A percentile compares a stretch with the other conserved stretches of the same genome.
These are phyloP conservation scores for Bonia amplexicaulis DNA, from an alignment of 176 grass and related monocot genomes.

Conservation along the genomic window DNA sequence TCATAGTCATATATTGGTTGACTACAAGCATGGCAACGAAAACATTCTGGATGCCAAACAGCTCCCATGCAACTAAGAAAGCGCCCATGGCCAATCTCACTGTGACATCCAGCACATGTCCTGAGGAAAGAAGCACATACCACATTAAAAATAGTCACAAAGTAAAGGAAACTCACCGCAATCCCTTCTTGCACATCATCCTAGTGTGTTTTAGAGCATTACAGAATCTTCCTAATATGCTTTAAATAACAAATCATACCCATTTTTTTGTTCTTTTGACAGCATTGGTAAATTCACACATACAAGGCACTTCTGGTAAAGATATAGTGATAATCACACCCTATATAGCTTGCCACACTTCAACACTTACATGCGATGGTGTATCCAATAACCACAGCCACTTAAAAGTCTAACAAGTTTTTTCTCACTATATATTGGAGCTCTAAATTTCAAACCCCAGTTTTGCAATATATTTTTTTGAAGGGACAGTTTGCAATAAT, in stretches of 20 bases:
- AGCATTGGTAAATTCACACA: background rate
- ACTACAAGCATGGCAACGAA: slow-evolving; percentile 79
- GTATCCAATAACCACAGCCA: background rate
- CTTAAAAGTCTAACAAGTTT: background rate
- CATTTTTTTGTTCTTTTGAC: slow-evolving; percentile 1
- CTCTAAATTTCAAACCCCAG: background rate
- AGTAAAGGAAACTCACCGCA: background rate
- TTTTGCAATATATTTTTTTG: background rate
- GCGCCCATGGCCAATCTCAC: slow-evolving; percentile 70
- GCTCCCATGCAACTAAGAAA: slow-evolving; percentile 88
- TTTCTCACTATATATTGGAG: background rate
- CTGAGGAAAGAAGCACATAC: slow-evolving; percentile 41
- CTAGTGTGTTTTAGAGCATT: background rate
- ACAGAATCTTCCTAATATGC: background rate
- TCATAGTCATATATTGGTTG: slow-evolving; percentile 87
- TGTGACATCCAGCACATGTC: slow-evolving; percentile 73
- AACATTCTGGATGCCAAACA: slow-evolving; percentile 94
- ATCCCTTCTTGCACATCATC: background rate
- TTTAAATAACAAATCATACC: background rate
- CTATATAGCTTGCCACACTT: background rate
- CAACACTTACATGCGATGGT: background rate
- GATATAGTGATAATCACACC: background rate
- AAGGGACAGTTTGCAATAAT: background rate
- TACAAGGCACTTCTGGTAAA: background rate
- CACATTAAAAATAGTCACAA: background rate